Percentiles rank a stretch among this genome's conserved stretches.
Conservation (phyloP, 2,329 filamentous ascomycete genomes). For the Cylindrodendrum hubeiense region DNA sequence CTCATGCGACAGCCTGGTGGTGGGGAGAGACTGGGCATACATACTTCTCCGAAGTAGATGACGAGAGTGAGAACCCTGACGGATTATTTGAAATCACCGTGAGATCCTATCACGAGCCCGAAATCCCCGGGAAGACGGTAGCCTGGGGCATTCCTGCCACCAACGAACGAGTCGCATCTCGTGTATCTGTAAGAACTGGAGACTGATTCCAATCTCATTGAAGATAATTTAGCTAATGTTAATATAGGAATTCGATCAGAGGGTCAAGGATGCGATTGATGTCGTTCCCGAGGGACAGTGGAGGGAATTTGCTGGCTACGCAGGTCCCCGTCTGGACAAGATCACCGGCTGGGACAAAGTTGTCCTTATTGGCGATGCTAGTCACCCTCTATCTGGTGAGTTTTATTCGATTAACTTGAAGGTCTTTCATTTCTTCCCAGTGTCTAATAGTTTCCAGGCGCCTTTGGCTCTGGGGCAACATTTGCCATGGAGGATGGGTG, state of each 20-base stretch:
- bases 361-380: slow-evolving; percentile 6
- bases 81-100: slow-evolving; percentile 13
- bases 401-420: neutral
- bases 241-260: neutral
- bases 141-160: slow-evolving; percentile 10
- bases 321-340: slow-evolving; percentile 1
- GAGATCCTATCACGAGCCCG: slow-evolving; percentile 13
- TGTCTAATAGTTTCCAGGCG: neutral
- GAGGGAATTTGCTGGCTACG: slow-evolving; percentile 8
- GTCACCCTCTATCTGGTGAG: slow-evolving; percentile 11
- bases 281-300: slow-evolving; percentile 4
- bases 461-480: slow-evolving; percentile 7
- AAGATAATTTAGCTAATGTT: neutral
- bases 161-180: slow-evolving; percentile 6
- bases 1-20: slow-evolving; percentile 6
- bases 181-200: neutral
- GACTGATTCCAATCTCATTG: neutral
- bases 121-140: slow-evolving; percentile 9
- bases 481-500: slow-evolving; percentile 17
- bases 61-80: neutral
- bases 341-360: slow-evolving; percentile 12
- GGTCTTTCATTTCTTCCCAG: too few species aligned
- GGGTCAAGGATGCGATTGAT: neutral
- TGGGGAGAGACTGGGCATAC: slow-evolving; percentile 9
- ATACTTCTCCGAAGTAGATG: slow-evolving; percentile 14